Evolutionary conservation across 495 filamentous ascomycete genomes (phyloP).

Genomic region (Usnea hakonensis): DNA sequence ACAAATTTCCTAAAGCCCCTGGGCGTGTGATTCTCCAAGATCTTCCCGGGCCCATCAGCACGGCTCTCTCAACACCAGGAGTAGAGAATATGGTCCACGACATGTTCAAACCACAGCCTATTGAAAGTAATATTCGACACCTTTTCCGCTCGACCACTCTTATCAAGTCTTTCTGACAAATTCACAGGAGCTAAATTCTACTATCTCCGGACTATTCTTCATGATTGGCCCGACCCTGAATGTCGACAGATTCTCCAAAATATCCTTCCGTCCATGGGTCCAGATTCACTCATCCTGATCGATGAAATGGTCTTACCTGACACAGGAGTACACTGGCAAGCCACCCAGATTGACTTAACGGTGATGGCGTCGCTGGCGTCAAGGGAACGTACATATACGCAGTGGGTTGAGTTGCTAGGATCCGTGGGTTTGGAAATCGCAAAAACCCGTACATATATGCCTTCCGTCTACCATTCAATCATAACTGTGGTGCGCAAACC

Average conservation of each 20-base stretch:
- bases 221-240: constrained; percentile 39
- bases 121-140: constrained; percentile 41
- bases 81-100: constrained; percentile 42
- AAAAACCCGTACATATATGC: no score
- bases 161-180: constrained; percentile 37
- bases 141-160: constrained; percentile 44
- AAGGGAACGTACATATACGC: constrained; percentile 1
- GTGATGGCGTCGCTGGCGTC: constrained; percentile 16
- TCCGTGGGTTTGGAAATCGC: no score
- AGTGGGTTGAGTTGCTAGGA: constrained; percentile 3
- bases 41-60: constrained; percentile 33
- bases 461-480: no score
- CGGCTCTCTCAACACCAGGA: constrained; percentile 32
- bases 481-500: no score
- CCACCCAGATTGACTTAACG: constrained; percentile 16
- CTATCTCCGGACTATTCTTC: constrained; percentile 41
- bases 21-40: constrained; percentile 50
- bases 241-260: constrained; percentile 34
- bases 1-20: constrained; percentile 34
- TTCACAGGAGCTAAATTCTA: constrained; percentile 38
- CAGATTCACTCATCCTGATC: constrained; percentile 35
- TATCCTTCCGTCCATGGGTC: constrained; percentile 30
- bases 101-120: constrained; percentile 44
- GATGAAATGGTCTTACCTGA: constrained; percentile 40
- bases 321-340: constrained; percentile 10